Percentiles rank a stretch among this genome's conserved stretches.
These are phyloP conservation scores for Podila epigama DNA, from an alignment of 192 early-diverging fungal species.

Conservation along the genomic window DNA sequence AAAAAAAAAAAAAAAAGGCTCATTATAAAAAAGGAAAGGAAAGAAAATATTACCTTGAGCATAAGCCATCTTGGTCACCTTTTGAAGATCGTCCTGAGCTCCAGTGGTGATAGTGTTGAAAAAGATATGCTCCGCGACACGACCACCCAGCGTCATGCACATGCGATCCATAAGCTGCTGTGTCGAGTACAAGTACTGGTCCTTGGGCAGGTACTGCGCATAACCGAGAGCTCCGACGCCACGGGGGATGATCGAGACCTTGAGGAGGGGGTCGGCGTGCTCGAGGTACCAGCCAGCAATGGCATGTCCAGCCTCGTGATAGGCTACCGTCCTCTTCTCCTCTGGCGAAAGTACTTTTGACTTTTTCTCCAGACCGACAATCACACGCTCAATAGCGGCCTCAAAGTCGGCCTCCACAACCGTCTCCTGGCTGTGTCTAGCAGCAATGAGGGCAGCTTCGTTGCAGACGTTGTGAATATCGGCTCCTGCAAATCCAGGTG, in stretches of 20 bases:
- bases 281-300: constrained; percentile 98
- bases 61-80: constrained; percentile 98
- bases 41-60: constrained; percentile 64
- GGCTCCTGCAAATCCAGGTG: constrained; percentile 99
- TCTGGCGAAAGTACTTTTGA: constrained; percentile 92
- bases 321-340: constrained; percentile 99
- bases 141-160: constrained; percentile 90
- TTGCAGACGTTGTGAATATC: constrained; percentile 99
- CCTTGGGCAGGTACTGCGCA: constrained; percentile 99
- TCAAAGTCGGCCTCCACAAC: constrained; percentile 95
- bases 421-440: constrained; percentile 75
- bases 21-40: not conserved
- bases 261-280: constrained; percentile 94
- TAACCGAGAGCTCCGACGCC: constrained; percentile 97
- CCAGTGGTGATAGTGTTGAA: constrained; percentile 95
- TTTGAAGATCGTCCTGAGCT: constrained; percentile 95
- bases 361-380: constrained; percentile 99
- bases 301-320: constrained; percentile 99
- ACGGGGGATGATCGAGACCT: constrained; percentile 99
- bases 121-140: constrained; percentile 91
- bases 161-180: constrained; percentile 91
- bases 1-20: not conserved
- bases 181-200: constrained; percentile 94
- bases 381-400: constrained; percentile 97
- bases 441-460: constrained; percentile 99